Conservation (phyloP, 208 protist genomes). For the Naegleria gruberi region DNA sequence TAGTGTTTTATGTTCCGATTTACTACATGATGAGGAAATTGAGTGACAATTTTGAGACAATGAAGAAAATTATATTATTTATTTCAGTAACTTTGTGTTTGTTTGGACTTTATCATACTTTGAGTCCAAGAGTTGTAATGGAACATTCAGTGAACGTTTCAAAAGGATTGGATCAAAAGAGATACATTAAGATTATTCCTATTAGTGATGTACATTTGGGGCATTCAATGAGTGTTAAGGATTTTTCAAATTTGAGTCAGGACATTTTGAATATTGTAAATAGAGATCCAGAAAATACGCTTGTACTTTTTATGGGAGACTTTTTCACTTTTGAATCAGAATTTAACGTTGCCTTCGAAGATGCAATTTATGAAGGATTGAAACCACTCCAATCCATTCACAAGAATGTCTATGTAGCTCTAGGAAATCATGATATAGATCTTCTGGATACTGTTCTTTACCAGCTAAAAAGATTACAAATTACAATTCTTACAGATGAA, state of each 20-base stretch:
- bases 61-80: neutral
- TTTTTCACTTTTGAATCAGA: neutral
- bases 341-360: neutral
- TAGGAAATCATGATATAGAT: slow-evolving; percentile 18
- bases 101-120: neutral
- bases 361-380: neutral
- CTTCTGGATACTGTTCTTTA: neutral
- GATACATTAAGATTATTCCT: neutral
- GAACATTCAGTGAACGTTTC: neutral
- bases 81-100: neutral
- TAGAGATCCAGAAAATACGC: neutral
- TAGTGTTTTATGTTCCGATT: neutral
- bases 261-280: neutral
- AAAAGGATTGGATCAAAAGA: neutral
- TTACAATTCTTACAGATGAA: neutral
- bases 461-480: neutral
- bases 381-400: neutral
- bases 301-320: neutral
- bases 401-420: neutral
- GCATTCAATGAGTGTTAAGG: neutral
- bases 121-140: neutral
- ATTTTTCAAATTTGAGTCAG: neutral
- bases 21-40: no score
- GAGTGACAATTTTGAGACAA: no score
- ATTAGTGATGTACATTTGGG: neutral